phyloP scores from a whole-genome alignment of 768 basidiomycete species.

The Stropharia rugosoannulata region DNA sequence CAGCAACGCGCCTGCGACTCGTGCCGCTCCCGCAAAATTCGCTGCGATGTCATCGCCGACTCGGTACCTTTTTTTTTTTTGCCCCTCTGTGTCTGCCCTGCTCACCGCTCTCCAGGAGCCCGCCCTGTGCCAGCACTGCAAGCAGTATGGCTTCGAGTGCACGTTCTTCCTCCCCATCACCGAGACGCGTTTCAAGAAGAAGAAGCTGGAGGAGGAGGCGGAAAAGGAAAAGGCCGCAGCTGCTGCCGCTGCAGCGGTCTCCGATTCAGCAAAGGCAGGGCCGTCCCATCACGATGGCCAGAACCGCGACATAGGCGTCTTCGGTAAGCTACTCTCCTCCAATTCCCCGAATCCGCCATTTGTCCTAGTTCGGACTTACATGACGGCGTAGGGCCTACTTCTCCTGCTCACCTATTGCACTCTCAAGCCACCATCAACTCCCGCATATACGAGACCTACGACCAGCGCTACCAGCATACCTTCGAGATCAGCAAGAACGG shows the following conservation, averaged over 20 bases:
- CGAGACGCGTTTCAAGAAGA: slow-evolving; percentile 98
- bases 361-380: slow-evolving; percentile 40
- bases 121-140: slow-evolving; percentile 90
- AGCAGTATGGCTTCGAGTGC: slow-evolving; percentile 90
- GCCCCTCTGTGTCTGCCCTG: slow-evolving; percentile 2
- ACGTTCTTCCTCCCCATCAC: slow-evolving; percentile 98
- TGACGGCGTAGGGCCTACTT: slow-evolving; percentile 76
- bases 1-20: slow-evolving; percentile 85
- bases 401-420: slow-evolving; percentile 82
- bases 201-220: slow-evolving; percentile 75
- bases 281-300: slow-evolving; percentile 45
- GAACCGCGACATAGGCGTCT: slow-evolving; percentile 61
- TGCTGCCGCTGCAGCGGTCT: slow-evolving; percentile 5
- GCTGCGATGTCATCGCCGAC: slow-evolving; percentile 88
- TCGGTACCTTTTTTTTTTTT: slow-evolving; percentile 24
- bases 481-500: slow-evolving; percentile 85
- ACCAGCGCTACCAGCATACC: slow-evolving; percentile 83
- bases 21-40: slow-evolving; percentile 88
- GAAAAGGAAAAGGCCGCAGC: slow-evolving; percentile 34
- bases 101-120: slow-evolving; percentile 45
- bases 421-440: slow-evolving; percentile 86
- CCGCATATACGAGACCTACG: slow-evolving; percentile 83
- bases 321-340: slow-evolving; percentile 41
- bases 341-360: slow-evolving; percentile 17
- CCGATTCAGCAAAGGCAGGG: slow-evolving; percentile 28